These are phyloP conservation scores for Chamaecyparis obtusa DNA, from an alignment of 75 land plant species.

Conservation along the genomic window DNA sequence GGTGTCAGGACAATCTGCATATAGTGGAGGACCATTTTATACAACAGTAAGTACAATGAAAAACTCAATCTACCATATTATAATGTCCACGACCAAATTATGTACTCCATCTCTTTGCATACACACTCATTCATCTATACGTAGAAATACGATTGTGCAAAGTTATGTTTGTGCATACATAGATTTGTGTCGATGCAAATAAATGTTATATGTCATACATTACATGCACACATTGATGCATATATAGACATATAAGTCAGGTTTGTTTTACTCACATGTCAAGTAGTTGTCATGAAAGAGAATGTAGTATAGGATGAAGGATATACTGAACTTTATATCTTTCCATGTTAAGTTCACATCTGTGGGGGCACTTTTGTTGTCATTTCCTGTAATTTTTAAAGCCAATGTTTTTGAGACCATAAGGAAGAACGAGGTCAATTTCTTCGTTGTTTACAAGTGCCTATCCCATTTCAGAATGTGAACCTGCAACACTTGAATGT, in stretches of 20 bases:
- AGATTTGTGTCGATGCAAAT: background rate
- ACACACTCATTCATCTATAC: conserved; percentile 22
- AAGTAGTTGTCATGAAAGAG: background rate
- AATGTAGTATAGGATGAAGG: background rate
- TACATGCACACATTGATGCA: background rate
- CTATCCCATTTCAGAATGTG: background rate
- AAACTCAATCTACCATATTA: background rate
- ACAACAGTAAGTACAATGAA: conserved; percentile 25
- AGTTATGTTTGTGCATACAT: background rate
- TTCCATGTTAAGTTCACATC: background rate
- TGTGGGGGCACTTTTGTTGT: background rate
- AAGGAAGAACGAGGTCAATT: background rate
- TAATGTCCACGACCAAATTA: background rate
- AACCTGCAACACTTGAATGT: background rate
- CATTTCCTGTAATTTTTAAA: background rate
- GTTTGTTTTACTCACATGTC: background rate
- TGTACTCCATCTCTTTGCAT: background rate
- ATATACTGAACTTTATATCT: background rate
- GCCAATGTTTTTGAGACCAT: background rate
- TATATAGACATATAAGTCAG: background rate
- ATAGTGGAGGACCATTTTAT: conserved; percentile 55
- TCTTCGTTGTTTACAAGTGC: background rate
- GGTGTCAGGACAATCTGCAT: conserved; percentile 35
- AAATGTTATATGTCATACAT: background rate
- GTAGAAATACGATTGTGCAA: background rate